Evolutionary conservation across 331 rosid species (phyloP).

Genomic region (Rosa hybrid): DNA sequence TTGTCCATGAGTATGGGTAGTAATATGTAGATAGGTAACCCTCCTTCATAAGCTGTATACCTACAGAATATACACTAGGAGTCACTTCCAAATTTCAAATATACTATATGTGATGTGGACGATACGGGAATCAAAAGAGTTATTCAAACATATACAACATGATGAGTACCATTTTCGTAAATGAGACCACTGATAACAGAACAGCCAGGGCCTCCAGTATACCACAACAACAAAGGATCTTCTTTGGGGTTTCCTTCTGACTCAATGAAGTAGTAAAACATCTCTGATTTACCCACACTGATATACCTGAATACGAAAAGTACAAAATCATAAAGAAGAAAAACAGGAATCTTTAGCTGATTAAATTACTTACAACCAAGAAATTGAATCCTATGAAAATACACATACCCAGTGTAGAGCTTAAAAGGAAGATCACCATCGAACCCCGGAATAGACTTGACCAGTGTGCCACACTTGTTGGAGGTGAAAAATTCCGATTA

Average conservation of each 20-base stretch:
- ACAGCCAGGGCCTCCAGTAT: slow-evolving; percentile 23
- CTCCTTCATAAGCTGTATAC: slow-evolving; percentile 10
- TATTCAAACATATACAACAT: neutral
- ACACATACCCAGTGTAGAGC: slow-evolving; percentile 20
- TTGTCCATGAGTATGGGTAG: slow-evolving; percentile 25
- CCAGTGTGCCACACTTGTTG: slow-evolving; percentile 8
- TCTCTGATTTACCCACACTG: slow-evolving; percentile 1
- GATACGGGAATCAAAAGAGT: neutral
- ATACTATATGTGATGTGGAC: neutral
- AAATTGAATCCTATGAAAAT: neutral
- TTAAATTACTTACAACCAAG: neutral
- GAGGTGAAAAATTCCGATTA: too few relatives aligned
- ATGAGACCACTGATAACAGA: slow-evolving; percentile 11
- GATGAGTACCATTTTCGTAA: neutral
- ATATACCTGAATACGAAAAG: neutral
- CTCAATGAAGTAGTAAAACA: slow-evolving; percentile 24
- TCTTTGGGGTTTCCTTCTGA: slow-evolving; percentile 8
- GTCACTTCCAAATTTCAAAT: neutral
- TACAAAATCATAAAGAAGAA: neutral
- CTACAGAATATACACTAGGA: neutral
- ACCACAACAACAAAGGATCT: slow-evolving; percentile 24
- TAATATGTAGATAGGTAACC: slow-evolving; percentile 4
- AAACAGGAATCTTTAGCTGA: neutral
- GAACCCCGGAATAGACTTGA: slow-evolving; percentile 19
- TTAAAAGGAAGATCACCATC: slow-evolving; percentile 29